Base-by-base conservation (phyloP, 805 yeast species). In the Kluyveromyces lactis region DNA sequence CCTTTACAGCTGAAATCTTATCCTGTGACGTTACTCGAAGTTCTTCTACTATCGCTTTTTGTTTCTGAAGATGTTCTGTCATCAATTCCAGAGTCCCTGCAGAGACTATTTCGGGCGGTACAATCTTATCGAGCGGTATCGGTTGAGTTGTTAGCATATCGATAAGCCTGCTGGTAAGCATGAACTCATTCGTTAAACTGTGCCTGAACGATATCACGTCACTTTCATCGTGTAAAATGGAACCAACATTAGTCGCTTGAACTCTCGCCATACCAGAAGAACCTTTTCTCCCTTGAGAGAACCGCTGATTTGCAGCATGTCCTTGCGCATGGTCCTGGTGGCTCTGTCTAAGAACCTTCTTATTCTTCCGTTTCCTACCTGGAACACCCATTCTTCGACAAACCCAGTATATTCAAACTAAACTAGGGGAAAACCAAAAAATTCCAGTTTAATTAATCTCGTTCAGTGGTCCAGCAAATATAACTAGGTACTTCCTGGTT, bases 151-250 rank as follows among this genome's bases (percentile, higher is more conserved):
- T 53, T 23, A 56, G 39, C 10, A 47, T 45, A 39, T 51, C 52
- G 35, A 56, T 46, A 32, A 44, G 45, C 23, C 48, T 48, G 4
- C 54, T 43, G 3, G 57, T 42, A 4, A 41, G 41, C 11, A 53
- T 45, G 33, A 50, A 53, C 30, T 56, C 55, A 33, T 49, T 52
- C 33, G 52, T 31, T 10, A 56, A 27, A 46, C 51, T 44, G 12
- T 50, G 41, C 15, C 62, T 44, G 36, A 50, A 59, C 6, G 64
- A 58, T 4, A 56, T 47, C 2, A 60, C 55, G 38, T 59, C 64
- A 40, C 61, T 56, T 36, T 56, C 60, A 44, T 59, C 64, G 36
- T 59, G 63, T 2, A 53, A 48, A 17, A 52, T 43, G 2, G 52
- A 39, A 11, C 47, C 48, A 1, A 54, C 43, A 19, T 50, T 51